These are phyloP conservation scores for Euptelea pleiosperma DNA, from an alignment of 164 flowering plant species.

Conservation along the genomic window DNA sequence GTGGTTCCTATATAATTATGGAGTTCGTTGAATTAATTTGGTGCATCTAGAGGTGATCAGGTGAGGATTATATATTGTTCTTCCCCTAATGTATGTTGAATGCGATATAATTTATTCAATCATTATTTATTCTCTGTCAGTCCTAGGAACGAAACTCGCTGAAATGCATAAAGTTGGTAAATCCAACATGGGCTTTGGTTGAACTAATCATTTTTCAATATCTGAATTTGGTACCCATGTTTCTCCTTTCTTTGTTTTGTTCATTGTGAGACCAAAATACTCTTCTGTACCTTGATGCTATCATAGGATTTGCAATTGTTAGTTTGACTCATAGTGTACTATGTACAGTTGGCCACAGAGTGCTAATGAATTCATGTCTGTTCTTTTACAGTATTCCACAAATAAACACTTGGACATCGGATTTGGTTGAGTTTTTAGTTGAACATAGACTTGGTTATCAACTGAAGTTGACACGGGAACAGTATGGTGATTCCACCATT, in stretches of 20 bases:
- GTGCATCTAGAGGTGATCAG: slow-evolving; percentile 79
- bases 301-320: too few relatives aligned
- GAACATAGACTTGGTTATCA: slow-evolving; percentile 94
- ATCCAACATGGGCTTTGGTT: slow-evolving; percentile 82
- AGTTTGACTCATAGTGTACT: too few relatives aligned
- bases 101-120: not conserved
- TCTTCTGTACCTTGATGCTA: too few relatives aligned
- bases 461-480: slow-evolving; percentile 64
- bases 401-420: slow-evolving; percentile 84
- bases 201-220: too few relatives aligned
- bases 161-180: slow-evolving; percentile 94
- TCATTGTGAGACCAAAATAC: too few relatives aligned
- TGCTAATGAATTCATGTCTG: slow-evolving; percentile 4
- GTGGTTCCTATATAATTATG: slow-evolving; percentile 96
- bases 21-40: slow-evolving; percentile 89
- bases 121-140: slow-evolving; percentile 42
- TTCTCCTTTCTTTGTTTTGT: too few relatives aligned
- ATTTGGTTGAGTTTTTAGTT: slow-evolving; percentile 81
- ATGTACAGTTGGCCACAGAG: not conserved
- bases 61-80: slow-evolving; percentile 32
- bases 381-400: slow-evolving; percentile 73
- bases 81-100: slow-evolving; percentile 1
- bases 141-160: slow-evolving; percentile 82
- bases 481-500: slow-evolving; percentile 70
- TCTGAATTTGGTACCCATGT: too few relatives aligned